phyloP scores from a whole-genome alignment of 2,329 filamentous ascomycete genomes.

The Fusarium sp. region DNA sequence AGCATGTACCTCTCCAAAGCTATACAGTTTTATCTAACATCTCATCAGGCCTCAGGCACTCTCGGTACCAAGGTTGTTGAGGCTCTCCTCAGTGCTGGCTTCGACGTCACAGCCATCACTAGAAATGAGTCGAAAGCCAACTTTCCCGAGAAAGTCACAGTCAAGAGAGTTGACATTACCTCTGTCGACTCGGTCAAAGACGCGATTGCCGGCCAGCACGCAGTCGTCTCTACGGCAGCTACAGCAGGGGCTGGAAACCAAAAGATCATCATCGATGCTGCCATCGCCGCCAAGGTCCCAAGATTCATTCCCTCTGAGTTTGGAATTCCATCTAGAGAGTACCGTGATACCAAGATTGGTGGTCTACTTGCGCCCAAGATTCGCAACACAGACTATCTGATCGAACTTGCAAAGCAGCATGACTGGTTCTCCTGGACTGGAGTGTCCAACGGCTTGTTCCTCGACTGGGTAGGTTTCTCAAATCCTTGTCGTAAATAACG shows the following conservation, averaged over 20 bases:
- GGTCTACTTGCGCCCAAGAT: background rate
- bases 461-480: background rate
- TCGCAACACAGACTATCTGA: background rate
- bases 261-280: background rate
- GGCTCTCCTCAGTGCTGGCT: background rate
- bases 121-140: background rate
- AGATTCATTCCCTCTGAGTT: slow-evolving; percentile 2
- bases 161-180: background rate
- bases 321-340: background rate
- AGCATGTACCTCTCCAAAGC: background rate
- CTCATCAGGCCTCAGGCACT: background rate
- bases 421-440: background rate
- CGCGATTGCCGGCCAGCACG: background rate
- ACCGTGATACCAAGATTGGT: slow-evolving; percentile 9
- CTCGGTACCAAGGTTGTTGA: background rate
- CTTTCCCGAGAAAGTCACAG: background rate
- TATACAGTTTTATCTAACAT: background rate
- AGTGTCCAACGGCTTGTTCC: background rate
- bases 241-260: background rate
- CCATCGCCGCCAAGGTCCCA: background rate
- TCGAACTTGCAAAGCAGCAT: background rate
- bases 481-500: background rate
- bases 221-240: background rate
- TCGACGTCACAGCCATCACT: background rate
- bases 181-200: background rate